Evolutionary conservation across 768 basidiomycete genomes (phyloP).

Genomic region (Suillus paluster): DNA sequence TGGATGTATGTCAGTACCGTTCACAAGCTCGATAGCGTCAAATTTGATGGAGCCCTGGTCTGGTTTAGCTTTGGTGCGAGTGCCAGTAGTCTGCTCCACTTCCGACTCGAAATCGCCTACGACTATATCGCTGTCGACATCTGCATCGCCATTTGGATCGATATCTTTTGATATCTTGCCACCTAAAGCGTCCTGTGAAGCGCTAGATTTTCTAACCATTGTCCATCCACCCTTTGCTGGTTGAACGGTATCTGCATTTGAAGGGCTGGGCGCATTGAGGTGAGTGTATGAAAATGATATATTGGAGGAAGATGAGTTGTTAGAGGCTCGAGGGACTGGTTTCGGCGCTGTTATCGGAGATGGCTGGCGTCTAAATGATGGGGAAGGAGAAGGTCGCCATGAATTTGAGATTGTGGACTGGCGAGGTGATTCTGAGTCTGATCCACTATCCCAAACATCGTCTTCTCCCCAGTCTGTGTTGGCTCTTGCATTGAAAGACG

Average conservation of each 20-base stretch:
- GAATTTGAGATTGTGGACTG: constrained; percentile 54
- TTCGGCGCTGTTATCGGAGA: constrained; percentile 52
- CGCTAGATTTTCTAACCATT: constrained; percentile 58
- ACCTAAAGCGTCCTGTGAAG: constrained; percentile 30
- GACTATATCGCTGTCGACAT: constrained; percentile 78
- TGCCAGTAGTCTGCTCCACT: constrained; percentile 32
- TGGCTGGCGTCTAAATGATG: constrained; percentile 26
- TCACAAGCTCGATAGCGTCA: constrained; percentile 76
- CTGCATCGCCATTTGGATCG: constrained; percentile 51
- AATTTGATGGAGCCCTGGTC: constrained; percentile 57
- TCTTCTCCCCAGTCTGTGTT: constrained; percentile 79
- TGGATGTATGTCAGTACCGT: constrained; percentile 53
- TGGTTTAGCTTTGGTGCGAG: constrained; percentile 45
- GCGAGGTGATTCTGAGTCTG: constrained; percentile 74
- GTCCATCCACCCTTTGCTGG: constrained; percentile 74
- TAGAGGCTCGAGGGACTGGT: constrained; percentile 53
- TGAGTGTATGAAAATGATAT: constrained; percentile 85
- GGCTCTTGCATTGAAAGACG: constrained; percentile 48
- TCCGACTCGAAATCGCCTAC: constrained; percentile 77
- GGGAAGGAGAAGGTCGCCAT: constrained; percentile 40
- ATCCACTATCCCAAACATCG: constrained; percentile 85
- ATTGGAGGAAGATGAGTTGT: constrained; percentile 64
- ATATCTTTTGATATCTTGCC: constrained; percentile 24
- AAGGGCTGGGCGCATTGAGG: constrained; percentile 70
- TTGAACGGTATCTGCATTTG: constrained; percentile 48